phyloP scores from a whole-genome alignment of 2,329 filamentous ascomycete species.

The Geosmithia flava region DNA sequence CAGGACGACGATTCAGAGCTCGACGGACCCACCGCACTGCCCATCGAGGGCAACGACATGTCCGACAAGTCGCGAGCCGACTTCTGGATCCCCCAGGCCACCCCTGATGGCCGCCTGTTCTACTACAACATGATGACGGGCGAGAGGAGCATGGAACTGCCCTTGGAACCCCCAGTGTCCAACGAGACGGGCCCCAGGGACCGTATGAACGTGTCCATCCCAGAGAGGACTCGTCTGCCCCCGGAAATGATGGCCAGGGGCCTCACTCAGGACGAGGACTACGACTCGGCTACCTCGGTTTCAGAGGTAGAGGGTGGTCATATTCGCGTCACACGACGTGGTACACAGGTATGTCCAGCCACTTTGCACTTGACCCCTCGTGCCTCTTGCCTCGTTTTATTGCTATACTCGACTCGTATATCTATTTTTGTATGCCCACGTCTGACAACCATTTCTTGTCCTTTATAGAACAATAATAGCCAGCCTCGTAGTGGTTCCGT shows the following conservation, averaged over 20 bases:
- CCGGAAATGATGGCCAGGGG: conserved; percentile 84
- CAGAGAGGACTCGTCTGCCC: conserved; percentile 80
- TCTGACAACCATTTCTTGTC: neutral
- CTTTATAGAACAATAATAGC: neutral
- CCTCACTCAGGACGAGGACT: conserved; percentile 72
- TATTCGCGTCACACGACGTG: neutral
- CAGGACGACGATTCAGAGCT: conserved; percentile 53
- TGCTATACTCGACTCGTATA: neutral
- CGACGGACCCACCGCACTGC: conserved; percentile 46
- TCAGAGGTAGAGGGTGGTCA: conserved; percentile 71
- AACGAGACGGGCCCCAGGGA: conserved; percentile 80
- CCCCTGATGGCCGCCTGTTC: conserved; percentile 81
- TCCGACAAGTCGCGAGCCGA: conserved; percentile 72
- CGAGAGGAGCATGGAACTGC: conserved; percentile 87
- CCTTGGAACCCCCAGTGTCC: conserved; percentile 78
- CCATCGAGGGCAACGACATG: conserved; percentile 53
- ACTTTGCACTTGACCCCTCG: neutral
- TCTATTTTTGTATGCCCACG: neutral
- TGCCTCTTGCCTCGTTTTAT: neutral
- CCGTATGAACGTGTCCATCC: conserved; percentile 76
- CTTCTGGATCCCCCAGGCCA: conserved; percentile 98
- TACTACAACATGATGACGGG: conserved; percentile 98
- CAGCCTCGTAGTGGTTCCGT: conserved; percentile 52
- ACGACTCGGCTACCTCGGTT: conserved; percentile 75
- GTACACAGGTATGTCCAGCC: conserved; percentile 1